A percentile compares a stretch with the other conserved stretches of the same genome.
Evolutionary conservation across 1,284 basidiomycete species (phyloP).

Genomic region (Apiotrichum domesticum): DNA sequence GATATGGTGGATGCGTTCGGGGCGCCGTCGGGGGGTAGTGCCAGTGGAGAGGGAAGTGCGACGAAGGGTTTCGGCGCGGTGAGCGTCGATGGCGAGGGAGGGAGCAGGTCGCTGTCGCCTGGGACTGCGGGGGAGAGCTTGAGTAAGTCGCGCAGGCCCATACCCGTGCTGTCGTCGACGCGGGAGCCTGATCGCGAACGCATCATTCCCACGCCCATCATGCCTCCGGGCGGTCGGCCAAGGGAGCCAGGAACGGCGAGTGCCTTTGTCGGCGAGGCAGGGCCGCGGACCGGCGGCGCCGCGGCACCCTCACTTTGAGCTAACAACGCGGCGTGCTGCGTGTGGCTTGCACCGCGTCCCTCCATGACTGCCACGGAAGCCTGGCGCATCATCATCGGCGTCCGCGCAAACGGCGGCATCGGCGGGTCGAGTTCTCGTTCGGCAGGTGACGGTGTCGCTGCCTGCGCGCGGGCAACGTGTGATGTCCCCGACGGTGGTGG

Average conservation of each 20-base stretch:
- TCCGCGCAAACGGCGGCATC: constrained; percentile 13
- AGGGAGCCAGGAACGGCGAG: constrained; percentile 21
- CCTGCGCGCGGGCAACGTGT: constrained; percentile 8
- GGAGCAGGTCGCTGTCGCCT: constrained; percentile 56
- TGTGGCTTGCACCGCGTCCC: constrained; percentile 32
- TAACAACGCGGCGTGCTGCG: constrained; percentile 24
- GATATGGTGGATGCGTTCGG: constrained; percentile 1
- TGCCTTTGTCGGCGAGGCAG: constrained; percentile 21
- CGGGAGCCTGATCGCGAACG: constrained; percentile 35
- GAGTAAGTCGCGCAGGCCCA: constrained; percentile 40
- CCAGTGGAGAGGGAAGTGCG: constrained; percentile 50
- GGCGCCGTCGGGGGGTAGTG: constrained; percentile 35
- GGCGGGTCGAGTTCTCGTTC: constrained; percentile 8
- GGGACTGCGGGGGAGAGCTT: constrained; percentile 41
- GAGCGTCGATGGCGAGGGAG: constrained; percentile 63
- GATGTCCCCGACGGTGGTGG: background rate
- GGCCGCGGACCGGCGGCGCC: background rate
- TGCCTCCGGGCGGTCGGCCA: constrained; percentile 4
- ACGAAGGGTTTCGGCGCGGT: constrained; percentile 38
- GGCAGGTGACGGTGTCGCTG: constrained; percentile 12
- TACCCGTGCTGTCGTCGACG: constrained; percentile 25
- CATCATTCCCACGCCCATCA: constrained; percentile 29
- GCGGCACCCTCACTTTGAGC: constrained; percentile 8
- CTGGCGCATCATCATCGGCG: constrained; percentile 43
- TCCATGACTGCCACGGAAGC: constrained; percentile 46